phyloP scores from a whole-genome alignment of 225 moss, liverwort and hornwort genomes.

The Pseudisothecium myosuroides region DNA sequence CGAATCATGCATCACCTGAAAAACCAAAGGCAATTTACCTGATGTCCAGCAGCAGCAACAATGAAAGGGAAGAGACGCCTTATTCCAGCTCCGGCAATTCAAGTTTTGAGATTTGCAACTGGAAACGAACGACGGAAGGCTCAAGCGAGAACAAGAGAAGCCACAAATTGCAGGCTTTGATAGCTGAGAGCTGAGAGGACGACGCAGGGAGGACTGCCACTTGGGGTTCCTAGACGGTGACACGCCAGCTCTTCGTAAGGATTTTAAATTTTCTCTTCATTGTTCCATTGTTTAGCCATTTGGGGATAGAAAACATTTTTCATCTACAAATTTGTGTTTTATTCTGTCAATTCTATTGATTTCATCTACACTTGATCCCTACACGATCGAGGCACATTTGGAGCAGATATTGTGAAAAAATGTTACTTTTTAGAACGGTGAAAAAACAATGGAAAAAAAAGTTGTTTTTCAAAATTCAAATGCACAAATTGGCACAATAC shows the following conservation, averaged over 20 bases:
- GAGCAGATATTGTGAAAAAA: background rate
- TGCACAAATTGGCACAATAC: background rate
- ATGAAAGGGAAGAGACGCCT: background rate
- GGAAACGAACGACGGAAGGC: too few species aligned
- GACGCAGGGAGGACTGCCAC: background rate
- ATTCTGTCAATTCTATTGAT: background rate
- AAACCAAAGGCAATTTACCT: too few species aligned
- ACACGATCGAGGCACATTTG: accelerated
- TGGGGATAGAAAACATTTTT: background rate
- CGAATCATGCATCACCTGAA: background rate
- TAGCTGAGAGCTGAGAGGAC: background rate
- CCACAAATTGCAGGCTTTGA: background rate
- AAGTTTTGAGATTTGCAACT: background rate
- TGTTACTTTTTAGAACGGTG: too few species aligned
- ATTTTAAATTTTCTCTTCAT: background rate
- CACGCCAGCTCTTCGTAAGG: background rate
- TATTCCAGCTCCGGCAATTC: background rate
- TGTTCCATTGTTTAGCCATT: background rate
- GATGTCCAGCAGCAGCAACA: too few species aligned
- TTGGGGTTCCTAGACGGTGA: background rate
- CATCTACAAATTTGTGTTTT: background rate
- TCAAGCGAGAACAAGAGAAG: too few species aligned
- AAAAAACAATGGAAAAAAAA: background rate
- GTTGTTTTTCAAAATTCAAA: background rate
- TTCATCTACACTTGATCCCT: accelerated